These are phyloP conservation scores for Aspergillus awamori DNA, from an alignment of 2,329 filamentous ascomycete species.

Conservation along the genomic window DNA sequence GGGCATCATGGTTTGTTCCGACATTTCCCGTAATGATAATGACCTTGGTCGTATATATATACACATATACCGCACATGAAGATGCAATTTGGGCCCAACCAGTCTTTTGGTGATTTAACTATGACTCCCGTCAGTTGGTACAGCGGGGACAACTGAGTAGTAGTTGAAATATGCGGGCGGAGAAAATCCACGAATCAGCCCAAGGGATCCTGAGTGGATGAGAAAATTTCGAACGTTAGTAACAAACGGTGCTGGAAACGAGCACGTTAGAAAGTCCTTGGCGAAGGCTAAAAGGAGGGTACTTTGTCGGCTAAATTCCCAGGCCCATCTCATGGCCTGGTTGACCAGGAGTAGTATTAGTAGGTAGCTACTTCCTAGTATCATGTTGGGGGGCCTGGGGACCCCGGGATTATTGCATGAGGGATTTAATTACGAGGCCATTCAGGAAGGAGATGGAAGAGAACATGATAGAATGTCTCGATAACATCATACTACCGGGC, in stretches of 20 bases:
- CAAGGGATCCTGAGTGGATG: background rate
- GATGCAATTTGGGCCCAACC: background rate
- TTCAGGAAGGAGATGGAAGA: too few relatives aligned
- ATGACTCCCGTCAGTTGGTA: background rate
- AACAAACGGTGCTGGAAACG: too few relatives aligned
- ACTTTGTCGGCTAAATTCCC: background rate
- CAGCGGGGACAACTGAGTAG: background rate
- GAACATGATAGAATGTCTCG: too few relatives aligned
- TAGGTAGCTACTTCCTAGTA: too few relatives aligned
- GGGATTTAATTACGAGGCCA: background rate
- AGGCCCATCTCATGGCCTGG: background rate
- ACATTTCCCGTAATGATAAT: constrained; percentile 1
- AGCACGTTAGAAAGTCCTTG: background rate
- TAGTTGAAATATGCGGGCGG: background rate
- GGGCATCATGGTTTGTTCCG: background rate
- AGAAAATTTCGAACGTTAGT: background rate
- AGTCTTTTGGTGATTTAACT: background rate
- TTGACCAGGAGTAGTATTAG: background rate
- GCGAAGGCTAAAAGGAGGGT: background rate
- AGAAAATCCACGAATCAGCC: constrained; percentile 11
- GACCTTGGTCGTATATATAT: background rate
- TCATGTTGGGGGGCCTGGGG: background rate
- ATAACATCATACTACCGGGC: too few relatives aligned
- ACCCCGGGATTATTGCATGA: background rate
- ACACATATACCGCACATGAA: background rate